Percentiles rank a stretch among this genome's conserved stretches.
Conservation (phyloP, 768 basidiomycete species). For the Daedalea quercina region DNA sequence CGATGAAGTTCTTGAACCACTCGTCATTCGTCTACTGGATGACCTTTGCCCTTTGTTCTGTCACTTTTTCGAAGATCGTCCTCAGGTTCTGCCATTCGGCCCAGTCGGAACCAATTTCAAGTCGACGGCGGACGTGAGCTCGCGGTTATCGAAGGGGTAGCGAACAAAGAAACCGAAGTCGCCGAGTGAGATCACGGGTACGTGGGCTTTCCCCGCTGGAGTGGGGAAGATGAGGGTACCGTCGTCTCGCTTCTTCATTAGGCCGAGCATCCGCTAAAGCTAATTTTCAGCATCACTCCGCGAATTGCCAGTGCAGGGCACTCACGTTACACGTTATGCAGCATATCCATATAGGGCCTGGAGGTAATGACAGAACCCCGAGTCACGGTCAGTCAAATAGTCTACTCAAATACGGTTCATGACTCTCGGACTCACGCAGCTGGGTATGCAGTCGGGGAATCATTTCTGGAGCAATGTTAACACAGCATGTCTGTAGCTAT, state of each 20-base stretch:
- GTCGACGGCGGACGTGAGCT: conserved; percentile 15
- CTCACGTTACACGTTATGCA: too few species aligned
- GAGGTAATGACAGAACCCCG: too few species aligned
- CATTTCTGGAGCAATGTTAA: too few species aligned
- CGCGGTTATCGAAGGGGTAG: conserved; percentile 25
- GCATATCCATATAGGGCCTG: too few species aligned
- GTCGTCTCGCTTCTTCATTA: conserved; percentile 18
- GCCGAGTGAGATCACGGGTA: conserved; percentile 23
- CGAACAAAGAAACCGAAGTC: conserved; percentile 25
- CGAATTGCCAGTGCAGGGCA: too few species aligned
- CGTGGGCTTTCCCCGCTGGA: conserved; percentile 19
- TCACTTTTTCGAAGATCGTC: conserved; percentile 23
- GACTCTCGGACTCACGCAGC: too few species aligned
- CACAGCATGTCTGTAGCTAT: too few species aligned
- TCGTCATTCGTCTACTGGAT: conserved; percentile 13
- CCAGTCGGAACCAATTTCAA: conserved; percentile 22
- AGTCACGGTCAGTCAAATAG: too few species aligned
- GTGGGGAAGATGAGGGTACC: conserved; percentile 24
- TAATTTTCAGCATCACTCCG: too few species aligned
- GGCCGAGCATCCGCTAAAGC: conserved; percentile 20
- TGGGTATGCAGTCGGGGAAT: too few species aligned
- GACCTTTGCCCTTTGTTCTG: conserved; percentile 19
- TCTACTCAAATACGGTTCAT: too few species aligned
- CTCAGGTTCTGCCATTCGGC: conserved; percentile 20
- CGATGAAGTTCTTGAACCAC: conserved; percentile 4